Conservation (phyloP, 2,329 filamentous ascomycete genomes). For the Neonectria coccinea region DNA sequence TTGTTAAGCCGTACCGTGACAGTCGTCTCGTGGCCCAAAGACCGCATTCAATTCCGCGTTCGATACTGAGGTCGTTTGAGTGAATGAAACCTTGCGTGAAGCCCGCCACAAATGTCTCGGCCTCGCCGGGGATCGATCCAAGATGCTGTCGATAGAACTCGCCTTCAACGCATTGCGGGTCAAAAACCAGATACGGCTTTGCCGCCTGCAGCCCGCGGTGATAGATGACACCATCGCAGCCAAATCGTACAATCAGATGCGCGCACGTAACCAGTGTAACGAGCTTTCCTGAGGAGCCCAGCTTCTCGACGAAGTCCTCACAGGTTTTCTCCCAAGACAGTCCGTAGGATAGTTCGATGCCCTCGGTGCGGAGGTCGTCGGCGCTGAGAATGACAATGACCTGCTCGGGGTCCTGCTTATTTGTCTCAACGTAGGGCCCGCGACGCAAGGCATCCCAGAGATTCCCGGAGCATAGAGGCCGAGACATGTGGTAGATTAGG, state of each 20-base stretch:
- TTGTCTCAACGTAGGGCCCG: background rate
- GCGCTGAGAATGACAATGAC: constrained; percentile 8
- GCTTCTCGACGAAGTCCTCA: constrained; percentile 8
- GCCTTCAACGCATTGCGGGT: constrained; percentile 5
- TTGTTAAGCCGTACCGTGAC: background rate
- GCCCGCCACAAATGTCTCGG: background rate
- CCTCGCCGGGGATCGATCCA: background rate
- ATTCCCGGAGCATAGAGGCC: background rate
- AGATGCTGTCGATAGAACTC: background rate
- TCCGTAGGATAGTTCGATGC: constrained; percentile 4
- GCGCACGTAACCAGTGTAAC: constrained; percentile 8
- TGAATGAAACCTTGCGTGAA: background rate
- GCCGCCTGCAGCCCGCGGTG: constrained; percentile 1
- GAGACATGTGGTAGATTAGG: constrained; percentile 4
- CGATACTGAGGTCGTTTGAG: background rate
- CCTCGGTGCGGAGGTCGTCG: constrained; percentile 6
- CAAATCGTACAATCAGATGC: constrained; percentile 4
- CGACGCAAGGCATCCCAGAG: constrained; percentile 2
- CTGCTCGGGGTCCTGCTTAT: background rate
- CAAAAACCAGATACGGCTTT: background rate
- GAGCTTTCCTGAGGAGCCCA: background rate
- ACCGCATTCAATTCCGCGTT: background rate
- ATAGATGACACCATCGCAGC: constrained; percentile 5
- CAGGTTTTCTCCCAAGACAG: constrained; percentile 10
- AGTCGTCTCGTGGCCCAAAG: constrained; percentile 5